Base-by-base conservation (phyloP, 164 flowering plant species). In the Nelumbo lutea region DNA sequence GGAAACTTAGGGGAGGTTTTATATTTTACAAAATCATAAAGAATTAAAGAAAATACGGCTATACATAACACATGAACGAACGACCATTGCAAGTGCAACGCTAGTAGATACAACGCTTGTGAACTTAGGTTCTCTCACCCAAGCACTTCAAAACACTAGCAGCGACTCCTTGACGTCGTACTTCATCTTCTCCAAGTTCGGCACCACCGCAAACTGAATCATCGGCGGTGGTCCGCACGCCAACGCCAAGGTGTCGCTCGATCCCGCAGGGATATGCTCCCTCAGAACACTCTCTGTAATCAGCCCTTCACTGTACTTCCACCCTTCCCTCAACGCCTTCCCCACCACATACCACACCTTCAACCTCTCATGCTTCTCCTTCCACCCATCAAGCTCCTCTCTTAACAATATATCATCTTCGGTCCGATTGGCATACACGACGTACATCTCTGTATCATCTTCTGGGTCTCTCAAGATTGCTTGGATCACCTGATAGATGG, bases 331-430 rank as follows among this genome's bases (percentile, higher is more conserved):
- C 0, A 53, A 45, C 0, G 70, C 13, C 67, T 79, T 77, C 45
- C 75, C 77, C n/a, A 95, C 81, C 57, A 95, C 99, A 59, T 92
- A 95, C 99, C 99, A 95, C 1, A 95, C 93, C 67, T 88, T 90
- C 53, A 95, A 61, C 68, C 81, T 78, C 14, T 82, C 81, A 9
- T 73, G 47, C 78, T 80, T 72, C 65, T 52, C 81, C 0, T 90
- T 87, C 98, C 97, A 92, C n/a, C 39, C 76, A 59, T 96, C 99
- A 11, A 96, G 88, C 73, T 92, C 98, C 4, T 86, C 89, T 68
- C 79, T 78, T 68, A 96, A 65, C 74, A 92, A 62, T 9, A 96
- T 90, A 68, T 92, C 99, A 5, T 96, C 98, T 68, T 96, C 99
- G 0, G 90, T 86, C 3, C 97, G 83, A 75, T 90, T 90, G 4